Evolutionary conservation across 2,329 filamentous ascomycete genomes (phyloP).

Genomic region (Fusarium duplospermum): DNA sequence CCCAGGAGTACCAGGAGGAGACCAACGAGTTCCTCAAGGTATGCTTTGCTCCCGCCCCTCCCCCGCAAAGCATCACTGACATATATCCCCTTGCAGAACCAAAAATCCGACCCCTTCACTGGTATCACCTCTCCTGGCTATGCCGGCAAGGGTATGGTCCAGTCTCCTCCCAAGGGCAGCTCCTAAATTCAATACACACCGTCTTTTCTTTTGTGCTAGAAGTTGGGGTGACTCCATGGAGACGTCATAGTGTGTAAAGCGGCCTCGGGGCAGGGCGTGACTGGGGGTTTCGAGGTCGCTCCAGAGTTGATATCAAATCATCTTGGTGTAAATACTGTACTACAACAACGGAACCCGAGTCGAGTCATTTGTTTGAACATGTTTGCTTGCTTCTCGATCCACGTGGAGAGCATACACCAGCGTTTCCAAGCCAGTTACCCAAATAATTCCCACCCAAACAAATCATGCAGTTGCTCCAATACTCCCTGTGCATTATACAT

Average conservation of each 20-base stretch:
- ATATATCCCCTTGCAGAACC: conserved; percentile 65
- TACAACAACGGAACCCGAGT: conserved; percentile 54
- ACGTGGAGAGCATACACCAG: conserved; percentile 20
- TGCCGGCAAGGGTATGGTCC: conserved; percentile 81
- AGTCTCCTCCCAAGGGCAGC: conserved; percentile 69
- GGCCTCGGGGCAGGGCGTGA: conserved; percentile 45
- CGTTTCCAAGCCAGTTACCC: conserved; percentile 24
- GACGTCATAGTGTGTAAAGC: conserved; percentile 51
- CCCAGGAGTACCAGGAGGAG: conserved; percentile 95
- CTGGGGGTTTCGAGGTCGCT: conserved; percentile 47
- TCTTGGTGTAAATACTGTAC: conserved; percentile 58
- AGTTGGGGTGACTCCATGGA: conserved; percentile 46
- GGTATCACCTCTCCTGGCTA: conserved; percentile 85
- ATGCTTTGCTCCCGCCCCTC: conserved; percentile 35
- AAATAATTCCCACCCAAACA: conserved; percentile 22
- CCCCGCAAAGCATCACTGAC: conserved; percentile 22
- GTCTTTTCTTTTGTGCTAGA: conserved; percentile 51
- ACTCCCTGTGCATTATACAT: conserved; percentile 1
- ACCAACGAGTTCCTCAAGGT: conserved; percentile 95
- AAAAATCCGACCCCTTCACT: conserved; percentile 88
- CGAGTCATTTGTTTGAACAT: conserved; percentile 48
- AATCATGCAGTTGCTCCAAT: conserved; percentile 28
- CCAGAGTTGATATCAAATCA: conserved; percentile 43
- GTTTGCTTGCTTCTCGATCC: conserved; percentile 30
- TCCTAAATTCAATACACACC: conserved; percentile 52